These are phyloP conservation scores for Penicillium pancosmium DNA, from an alignment of 495 filamentous ascomycete genomes.

Conservation along the genomic window DNA sequence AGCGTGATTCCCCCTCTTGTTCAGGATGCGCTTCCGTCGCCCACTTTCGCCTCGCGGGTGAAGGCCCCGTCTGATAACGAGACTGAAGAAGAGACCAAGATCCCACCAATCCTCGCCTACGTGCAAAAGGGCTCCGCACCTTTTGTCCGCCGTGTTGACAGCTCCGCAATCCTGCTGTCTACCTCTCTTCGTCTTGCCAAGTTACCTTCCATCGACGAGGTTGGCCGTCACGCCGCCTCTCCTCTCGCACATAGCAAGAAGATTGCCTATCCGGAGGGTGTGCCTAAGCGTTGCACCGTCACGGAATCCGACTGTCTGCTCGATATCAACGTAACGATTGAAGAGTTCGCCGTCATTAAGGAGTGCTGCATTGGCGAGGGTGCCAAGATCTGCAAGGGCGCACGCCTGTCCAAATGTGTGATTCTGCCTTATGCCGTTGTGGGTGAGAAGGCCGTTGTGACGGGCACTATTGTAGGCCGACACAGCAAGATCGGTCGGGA, in stretches of 20 bases:
- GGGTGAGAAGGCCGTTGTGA: conserved; percentile 73
- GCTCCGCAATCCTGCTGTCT: conserved; percentile 73
- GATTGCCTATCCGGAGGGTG: conserved; percentile 74
- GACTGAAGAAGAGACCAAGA: conserved; percentile 20
- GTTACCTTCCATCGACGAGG: conserved; percentile 66
- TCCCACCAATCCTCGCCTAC: conserved; percentile 78
- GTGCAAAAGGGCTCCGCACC: conserved; percentile 60
- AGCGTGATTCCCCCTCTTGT: conserved; percentile 10
- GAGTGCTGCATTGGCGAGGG: conserved; percentile 84
- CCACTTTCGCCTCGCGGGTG: conserved; percentile 50
- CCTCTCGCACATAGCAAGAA: conserved; percentile 76
- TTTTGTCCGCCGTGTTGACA: conserved; percentile 86
- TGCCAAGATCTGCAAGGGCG: conserved; percentile 78
- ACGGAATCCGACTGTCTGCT: conserved; percentile 76
- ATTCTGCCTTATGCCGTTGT: conserved; percentile 90
- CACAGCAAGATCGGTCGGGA: conserved; percentile 75
- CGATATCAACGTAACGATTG: conserved; percentile 82
- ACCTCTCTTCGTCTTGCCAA: conserved; percentile 87
- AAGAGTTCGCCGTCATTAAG: conserved; percentile 82
- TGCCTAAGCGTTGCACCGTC: conserved; percentile 76
- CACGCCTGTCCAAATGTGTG: conserved; percentile 77
- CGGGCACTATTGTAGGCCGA: conserved; percentile 79
- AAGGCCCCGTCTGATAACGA: conserved; percentile 22
- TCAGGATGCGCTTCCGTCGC: conserved; percentile 6
- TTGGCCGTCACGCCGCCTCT: conserved; percentile 57